Percentiles rank a stretch among this genome's conserved stretches.
These are phyloP conservation scores for Aspergillus steynii DNA, from an alignment of 495 filamentous ascomycete genomes.

Conservation along the genomic window DNA sequence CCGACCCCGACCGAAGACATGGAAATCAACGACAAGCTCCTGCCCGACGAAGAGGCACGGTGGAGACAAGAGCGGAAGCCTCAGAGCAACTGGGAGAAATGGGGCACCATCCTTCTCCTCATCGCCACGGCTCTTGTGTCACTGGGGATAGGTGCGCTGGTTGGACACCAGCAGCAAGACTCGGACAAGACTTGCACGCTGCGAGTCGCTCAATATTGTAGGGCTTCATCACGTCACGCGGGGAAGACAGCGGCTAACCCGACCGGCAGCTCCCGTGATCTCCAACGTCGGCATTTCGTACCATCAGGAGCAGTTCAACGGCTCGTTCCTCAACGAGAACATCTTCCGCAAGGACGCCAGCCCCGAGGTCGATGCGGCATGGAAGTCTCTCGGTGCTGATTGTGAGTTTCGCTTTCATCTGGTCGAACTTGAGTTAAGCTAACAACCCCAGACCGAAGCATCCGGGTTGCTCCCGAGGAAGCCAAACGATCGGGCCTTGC, in stretches of 20 bases:
- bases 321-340: conserved; percentile 54
- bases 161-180: conserved; percentile 9
- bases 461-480: conserved; percentile 38
- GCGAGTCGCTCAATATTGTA: conserved; percentile 11
- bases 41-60: conserved; percentile 5
- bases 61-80: conserved; percentile 7
- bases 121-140: conserved; percentile 3
- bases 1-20: not conserved
- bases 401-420: conserved; percentile 30
- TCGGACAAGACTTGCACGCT: conserved; percentile 13
- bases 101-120: conserved; percentile 8
- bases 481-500: conserved; percentile 44
- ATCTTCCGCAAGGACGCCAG: conserved; percentile 51
- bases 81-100: not conserved
- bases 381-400: conserved; percentile 54
- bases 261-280: not conserved
- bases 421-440: not conserved
- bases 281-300: not conserved
- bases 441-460: conserved; percentile 31
- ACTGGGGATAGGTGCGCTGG: conserved; percentile 10
- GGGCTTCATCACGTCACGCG: not conserved
- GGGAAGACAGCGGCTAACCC: not conserved
- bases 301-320: conserved; percentile 42
- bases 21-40: conserved; percentile 6
- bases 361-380: conserved; percentile 60